Evolutionary conservation across 768 basidiomycete genomes (phyloP), one percentile per base, ranked within the genome.

Genomic region (Coprinopsis sp.): DNA sequence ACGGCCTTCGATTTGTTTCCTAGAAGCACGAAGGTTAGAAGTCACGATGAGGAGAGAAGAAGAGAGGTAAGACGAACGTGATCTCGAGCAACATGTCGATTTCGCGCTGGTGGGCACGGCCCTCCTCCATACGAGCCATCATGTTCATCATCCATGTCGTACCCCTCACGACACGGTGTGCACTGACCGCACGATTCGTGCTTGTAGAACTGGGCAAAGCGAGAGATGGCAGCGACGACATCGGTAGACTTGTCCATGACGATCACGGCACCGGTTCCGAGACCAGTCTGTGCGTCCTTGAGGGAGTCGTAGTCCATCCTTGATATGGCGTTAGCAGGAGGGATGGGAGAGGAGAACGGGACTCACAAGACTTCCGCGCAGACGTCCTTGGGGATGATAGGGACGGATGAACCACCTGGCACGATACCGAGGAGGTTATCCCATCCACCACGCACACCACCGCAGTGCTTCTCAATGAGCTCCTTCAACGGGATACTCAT

Each of bases 101-200:
- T 71, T 99, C 95, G 49, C 95, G 84, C 54, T 77, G 76, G 59
- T 94, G 90, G 0, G 85, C 90, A 10, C 94, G 79, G 2, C 95
- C 95, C 60, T 90, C 87, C 14, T 88, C 91, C 74, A 99, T 81
- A 37, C 95, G 84, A 63, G 91, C 79, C 95, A 99, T 99, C 92
- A 98, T 97, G 68, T 97, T 95, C 81, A 87, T 91, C 89, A 99
- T 91, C 95, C 95, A 98, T 0, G 92, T 96, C 2, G 95, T 98
- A 29, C 93, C n/a, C 92, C 59, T 93, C 89, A 52, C 91, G 72
- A 64, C 92, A 95, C 3, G 93, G 92, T 10, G 92, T 94, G 58
- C 94, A 97, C 63, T 98, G 95, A 12, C 95, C 94, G 57, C 94
- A 98, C 1, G 92, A 95, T 63, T 98, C 95, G 69, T 97, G 95